These are phyloP conservation scores for Fusarium sambucinum DNA, from an alignment of 2,329 filamentous ascomycete genomes.

Conservation along the genomic window DNA sequence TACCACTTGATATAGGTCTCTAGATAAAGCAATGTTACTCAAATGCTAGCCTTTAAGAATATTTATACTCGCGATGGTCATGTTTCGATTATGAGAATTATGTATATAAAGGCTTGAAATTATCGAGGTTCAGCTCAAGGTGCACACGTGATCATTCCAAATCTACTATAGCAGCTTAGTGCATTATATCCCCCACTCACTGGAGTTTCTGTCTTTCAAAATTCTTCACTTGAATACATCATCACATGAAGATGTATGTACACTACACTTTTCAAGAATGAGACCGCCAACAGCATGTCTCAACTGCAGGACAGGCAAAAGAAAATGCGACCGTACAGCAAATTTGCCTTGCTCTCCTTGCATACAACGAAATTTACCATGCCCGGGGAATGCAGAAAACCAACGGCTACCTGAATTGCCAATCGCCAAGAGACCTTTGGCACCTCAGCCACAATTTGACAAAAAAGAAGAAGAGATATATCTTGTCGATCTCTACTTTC, in stretches of 20 bases:
- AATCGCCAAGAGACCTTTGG: rapidly evolving
- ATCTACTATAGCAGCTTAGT: background rate
- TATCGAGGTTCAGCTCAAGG: no score
- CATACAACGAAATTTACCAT: constrained; percentile 28
- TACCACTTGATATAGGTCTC: no score
- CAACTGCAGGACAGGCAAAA: constrained; percentile 35
- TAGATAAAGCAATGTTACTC: no score
- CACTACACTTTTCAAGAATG: background rate
- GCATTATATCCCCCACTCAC: background rate
- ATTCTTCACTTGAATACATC: background rate
- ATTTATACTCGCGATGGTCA: no score
- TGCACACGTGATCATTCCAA: no score
- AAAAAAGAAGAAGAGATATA: constrained; percentile 11
- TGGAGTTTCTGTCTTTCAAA: background rate
- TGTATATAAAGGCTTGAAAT: no score
- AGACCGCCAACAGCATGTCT: constrained; percentile 38
- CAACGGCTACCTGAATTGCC: background rate
- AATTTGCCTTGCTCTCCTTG: constrained; percentile 30
- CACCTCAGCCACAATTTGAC: background rate
- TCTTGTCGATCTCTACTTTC: constrained; percentile 41
- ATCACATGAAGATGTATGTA: no score
- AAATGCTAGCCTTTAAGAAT: no score
- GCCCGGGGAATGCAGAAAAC: background rate
- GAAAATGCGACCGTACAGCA: constrained; percentile 32
- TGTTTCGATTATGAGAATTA: no score